A percentile compares a stretch with the other conserved stretches of the same genome.
These are phyloP conservation scores for Simplicillium aogashimaense DNA, from an alignment of 2,329 filamentous ascomycete species.

Conservation along the genomic window DNA sequence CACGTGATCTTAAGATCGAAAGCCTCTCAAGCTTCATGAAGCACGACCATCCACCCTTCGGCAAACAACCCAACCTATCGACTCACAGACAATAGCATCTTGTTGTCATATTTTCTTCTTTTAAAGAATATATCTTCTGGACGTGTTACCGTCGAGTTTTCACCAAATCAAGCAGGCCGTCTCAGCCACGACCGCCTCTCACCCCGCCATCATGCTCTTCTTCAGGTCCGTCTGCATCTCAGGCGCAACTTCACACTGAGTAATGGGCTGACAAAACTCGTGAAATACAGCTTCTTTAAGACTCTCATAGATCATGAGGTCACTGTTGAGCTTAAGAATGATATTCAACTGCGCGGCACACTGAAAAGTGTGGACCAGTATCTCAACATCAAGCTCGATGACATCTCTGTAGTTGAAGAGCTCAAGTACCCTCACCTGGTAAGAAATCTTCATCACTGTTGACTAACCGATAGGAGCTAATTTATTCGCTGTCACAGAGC, in stretches of 20 bases:
- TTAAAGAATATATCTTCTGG: no score
- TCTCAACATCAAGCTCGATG: constrained; percentile 97
- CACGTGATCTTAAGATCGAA: no score
- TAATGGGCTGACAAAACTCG: background rate
- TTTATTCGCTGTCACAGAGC: constrained; percentile 34
- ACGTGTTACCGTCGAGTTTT: no score
- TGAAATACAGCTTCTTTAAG: constrained; percentile 75
- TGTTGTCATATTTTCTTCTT: no score
- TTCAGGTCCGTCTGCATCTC: constrained; percentile 24
- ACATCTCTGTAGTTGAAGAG: constrained; percentile 87
- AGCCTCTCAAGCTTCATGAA: no score
- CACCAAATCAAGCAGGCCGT: background rate
- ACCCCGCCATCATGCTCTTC: constrained; percentile 28
- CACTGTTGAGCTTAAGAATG: constrained; percentile 98
- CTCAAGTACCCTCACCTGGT: constrained; percentile 91
- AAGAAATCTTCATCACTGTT: constrained; percentile 12
- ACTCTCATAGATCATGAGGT: constrained; percentile 96
- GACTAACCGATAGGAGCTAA: no score
- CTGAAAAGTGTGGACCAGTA: constrained; percentile 98
- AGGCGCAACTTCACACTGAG: background rate
- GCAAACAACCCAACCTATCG: no score
- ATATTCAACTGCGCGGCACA: constrained; percentile 91
- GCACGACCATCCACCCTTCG: no score
- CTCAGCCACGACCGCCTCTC: constrained; percentile 2
- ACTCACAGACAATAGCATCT: no score